These are phyloP conservation scores for Neurospora sp. DNA, from an alignment of 495 filamentous ascomycete species.

Conservation along the genomic window DNA sequence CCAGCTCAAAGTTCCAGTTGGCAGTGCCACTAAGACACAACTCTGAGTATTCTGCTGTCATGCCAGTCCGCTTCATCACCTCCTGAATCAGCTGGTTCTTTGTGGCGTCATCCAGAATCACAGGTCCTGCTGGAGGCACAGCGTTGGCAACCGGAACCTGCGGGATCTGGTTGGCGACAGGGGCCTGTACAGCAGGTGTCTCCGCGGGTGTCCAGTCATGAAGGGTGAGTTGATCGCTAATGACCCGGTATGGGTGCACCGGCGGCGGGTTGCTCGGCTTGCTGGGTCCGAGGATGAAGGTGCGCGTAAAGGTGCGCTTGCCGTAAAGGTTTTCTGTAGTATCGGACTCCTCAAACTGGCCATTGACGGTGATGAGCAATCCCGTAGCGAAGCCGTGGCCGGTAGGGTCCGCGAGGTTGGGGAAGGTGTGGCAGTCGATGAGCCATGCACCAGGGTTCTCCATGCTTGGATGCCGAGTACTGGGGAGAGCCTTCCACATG, in stretches of 20 bases:
- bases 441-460: constrained; percentile 58
- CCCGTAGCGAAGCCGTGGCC: constrained; percentile 55
- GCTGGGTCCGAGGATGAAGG: constrained; percentile 74
- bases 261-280: constrained; percentile 31
- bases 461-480: constrained; percentile 62
- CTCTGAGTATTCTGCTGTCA: constrained; percentile 63
- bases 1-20: constrained; percentile 64
- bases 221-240: constrained; percentile 69
- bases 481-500: constrained; percentile 59
- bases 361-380: constrained; percentile 68
- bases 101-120: constrained; percentile 32
- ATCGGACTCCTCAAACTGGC: constrained; percentile 72
- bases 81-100: constrained; percentile 52
- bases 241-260: constrained; percentile 49
- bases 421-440: constrained; percentile 71
- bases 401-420: constrained; percentile 60
- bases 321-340: constrained; percentile 36
- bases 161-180: background rate
- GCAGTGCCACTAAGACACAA: constrained; percentile 55
- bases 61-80: constrained; percentile 56
- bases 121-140: constrained; percentile 9
- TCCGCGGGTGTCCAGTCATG: constrained; percentile 34
- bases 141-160: background rate
- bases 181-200: constrained; percentile 3
- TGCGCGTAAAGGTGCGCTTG: constrained; percentile 75